Evolutionary conservation across 108 stramenopile species (phyloP), one percentile per base, ranked within the genome.

Genomic region (Fistulifera pelliculosa): DNA sequence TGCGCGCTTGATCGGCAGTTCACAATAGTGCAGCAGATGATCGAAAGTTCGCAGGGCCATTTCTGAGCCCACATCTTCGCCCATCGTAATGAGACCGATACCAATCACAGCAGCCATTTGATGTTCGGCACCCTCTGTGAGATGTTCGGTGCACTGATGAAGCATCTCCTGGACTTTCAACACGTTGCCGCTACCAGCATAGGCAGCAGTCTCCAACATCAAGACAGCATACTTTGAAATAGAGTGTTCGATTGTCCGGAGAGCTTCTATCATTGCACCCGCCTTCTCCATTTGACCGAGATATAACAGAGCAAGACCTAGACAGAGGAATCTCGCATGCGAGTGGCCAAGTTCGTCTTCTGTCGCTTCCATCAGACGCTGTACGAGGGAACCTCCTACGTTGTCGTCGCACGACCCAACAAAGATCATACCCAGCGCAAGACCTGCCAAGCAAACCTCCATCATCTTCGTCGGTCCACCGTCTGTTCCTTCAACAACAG

Each of bases 21-120:
- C 97, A 39, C 97, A 96, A 64, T 98, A 99, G 63, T 99, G 99
- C 39, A 99, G 87, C 61, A 99, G 76, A 70, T 99, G 99, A 41
- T 99, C 97, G 54, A 94, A 98, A 22, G 94, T 74, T 55, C 99
- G 82, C 28, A 96, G 73, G 0, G 92, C 86, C 99, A 99, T 99
- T 73, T 98, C 97, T 17, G 87, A 58, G 13, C 97, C 97, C n/a
- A 98, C 83, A 39, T 90, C 94, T 67, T 99, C 99, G 17, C 98
- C 98, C 79, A 97, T 83, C 12, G 98, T 90, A 47, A 98, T 96
- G 19, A 99, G 62, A 13, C 89, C 95, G 59, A 99, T 87, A 49
- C 97, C 96, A 53, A 96, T 52, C 27, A 94, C 95, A 17, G 97
- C 95, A 25, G 85, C 94, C 75, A 90, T 86, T 61, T 97, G 94